A percentile compares a stretch with the other conserved stretches of the same genome.
Conservation (phyloP, 768 basidiomycete species). For the Mycena polygramma region DNA sequence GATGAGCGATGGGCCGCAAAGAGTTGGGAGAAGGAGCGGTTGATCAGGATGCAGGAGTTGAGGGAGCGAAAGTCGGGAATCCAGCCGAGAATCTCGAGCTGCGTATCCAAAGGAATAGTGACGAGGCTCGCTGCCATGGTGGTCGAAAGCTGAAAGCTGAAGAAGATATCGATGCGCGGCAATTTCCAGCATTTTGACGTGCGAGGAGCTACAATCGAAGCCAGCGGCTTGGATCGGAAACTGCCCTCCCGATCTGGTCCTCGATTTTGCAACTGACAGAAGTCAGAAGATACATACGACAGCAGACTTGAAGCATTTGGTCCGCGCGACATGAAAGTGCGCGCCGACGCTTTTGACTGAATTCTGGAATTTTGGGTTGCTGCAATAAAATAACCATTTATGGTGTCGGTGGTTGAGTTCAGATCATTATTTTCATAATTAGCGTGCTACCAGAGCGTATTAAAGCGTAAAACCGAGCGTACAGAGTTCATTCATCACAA, state of each 20-base stretch:
- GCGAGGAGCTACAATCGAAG: neutral
- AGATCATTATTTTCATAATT: slow-evolving; percentile 12
- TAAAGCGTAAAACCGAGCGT: neutral
- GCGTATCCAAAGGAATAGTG: slow-evolving; percentile 13
- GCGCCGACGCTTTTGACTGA: too few relatives aligned
- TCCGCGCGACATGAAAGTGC: too few relatives aligned
- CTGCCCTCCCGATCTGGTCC: too few relatives aligned
- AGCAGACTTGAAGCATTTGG: too few relatives aligned
- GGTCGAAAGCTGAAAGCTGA: neutral
- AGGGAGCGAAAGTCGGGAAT: slow-evolving; percentile 14
- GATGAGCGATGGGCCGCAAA: neutral
- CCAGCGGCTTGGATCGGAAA: too few relatives aligned
- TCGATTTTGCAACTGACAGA: too few relatives aligned
- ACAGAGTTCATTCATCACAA: neutral
- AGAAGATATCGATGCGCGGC: slow-evolving; percentile 4
- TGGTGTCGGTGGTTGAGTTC: too few relatives aligned
- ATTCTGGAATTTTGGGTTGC: too few relatives aligned
- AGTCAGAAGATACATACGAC: too few relatives aligned
- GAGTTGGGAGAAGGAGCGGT: slow-evolving; percentile 5
- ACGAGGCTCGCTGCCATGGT: slow-evolving; percentile 7
- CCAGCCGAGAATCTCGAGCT: slow-evolving; percentile 11
- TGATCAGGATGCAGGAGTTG: slow-evolving; percentile 14
- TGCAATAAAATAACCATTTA: too few relatives aligned
- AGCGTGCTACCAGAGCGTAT: slow-evolving; percentile 17
- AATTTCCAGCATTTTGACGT: slow-evolving; percentile 13